phyloP scores from a whole-genome alignment of 305 asterid species.

The Fraxinus sp. region DNA sequence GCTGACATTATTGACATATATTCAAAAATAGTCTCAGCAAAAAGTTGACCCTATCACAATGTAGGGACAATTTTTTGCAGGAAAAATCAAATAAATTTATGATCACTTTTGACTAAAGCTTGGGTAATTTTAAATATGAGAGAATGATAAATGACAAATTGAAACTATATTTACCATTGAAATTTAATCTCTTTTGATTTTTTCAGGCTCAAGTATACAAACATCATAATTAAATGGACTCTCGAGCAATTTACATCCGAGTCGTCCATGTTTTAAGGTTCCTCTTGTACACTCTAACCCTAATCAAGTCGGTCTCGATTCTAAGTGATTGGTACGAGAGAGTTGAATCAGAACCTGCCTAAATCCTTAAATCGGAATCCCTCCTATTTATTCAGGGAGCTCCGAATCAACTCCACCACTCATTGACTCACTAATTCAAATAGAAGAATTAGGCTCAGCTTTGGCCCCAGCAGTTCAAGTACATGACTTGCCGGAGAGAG shows the following conservation, averaged over 20 bases:
- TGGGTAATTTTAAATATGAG: background rate
- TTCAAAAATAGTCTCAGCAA: too few relatives aligned
- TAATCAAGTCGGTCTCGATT: background rate
- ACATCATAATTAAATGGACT: too few relatives aligned
- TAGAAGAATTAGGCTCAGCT: background rate
- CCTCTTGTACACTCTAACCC: background rate
- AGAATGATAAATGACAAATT: background rate
- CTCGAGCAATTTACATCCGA: background rate
- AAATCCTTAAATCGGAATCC: background rate
- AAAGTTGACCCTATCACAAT: too few relatives aligned
- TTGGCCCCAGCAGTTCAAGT: conserved; percentile 25
- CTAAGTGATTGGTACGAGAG: background rate
- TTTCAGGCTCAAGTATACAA: background rate
- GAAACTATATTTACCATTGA: background rate
- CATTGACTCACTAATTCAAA: background rate
- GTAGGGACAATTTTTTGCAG: too few relatives aligned
- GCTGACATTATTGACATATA: too few relatives aligned
- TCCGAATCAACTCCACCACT: background rate
- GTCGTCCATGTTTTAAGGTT: background rate
- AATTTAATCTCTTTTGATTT: too few relatives aligned
- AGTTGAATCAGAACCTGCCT: background rate
- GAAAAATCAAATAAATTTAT: too few relatives aligned
- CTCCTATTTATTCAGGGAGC: background rate
- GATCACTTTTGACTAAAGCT: background rate
- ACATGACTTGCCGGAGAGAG: conserved; percentile 26